phyloP scores from a whole-genome alignment of 495 filamentous ascomycete species.

The Aspergillus avenaceus region DNA sequence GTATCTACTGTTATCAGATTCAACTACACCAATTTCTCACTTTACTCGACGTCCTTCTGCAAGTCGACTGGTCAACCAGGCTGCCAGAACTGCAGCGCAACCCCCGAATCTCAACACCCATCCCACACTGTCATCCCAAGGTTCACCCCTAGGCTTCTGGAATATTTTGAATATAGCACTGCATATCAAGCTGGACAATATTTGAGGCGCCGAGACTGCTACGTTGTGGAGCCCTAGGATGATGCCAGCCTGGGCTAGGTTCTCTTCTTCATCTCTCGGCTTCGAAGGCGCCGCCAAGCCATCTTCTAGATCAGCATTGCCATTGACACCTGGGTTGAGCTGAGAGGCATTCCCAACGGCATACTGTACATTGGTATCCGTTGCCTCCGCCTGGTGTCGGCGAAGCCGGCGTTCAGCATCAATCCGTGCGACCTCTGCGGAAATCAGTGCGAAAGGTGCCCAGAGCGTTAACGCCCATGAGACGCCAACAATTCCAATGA shows the following conservation, averaged over 20 bases:
- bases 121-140: slow-evolving; percentile 80
- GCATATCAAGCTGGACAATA: slow-evolving; percentile 77
- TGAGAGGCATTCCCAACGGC: neutral
- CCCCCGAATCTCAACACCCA: slow-evolving; percentile 82
- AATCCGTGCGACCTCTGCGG: slow-evolving; percentile 75
- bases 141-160: slow-evolving; percentile 77
- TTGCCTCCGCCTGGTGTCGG: slow-evolving; percentile 28
- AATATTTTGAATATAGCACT: slow-evolving; percentile 74
- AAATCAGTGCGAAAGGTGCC: slow-evolving; percentile 91
- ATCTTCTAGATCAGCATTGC: slow-evolving; percentile 27
- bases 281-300: slow-evolving; percentile 14
- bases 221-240: slow-evolving; percentile 92
- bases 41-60: slow-evolving; percentile 28
- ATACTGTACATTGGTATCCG: slow-evolving; percentile 2
- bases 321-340: neutral
- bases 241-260: slow-evolving; percentile 69
- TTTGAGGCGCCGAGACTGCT: slow-evolving; percentile 81
- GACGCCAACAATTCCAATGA: slow-evolving; percentile 76
- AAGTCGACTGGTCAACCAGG: slow-evolving; percentile 54
- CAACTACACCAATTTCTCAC: neutral
- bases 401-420: slow-evolving; percentile 63
- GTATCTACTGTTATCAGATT: slow-evolving; percentile 1
- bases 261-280: slow-evolving; percentile 20
- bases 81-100: slow-evolving; percentile 69
- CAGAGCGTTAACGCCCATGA: slow-evolving; percentile 87